Evolutionary conservation across 1,139 yeast genomes (phyloP).

Genomic region (Blastobotrys elegans): DNA sequence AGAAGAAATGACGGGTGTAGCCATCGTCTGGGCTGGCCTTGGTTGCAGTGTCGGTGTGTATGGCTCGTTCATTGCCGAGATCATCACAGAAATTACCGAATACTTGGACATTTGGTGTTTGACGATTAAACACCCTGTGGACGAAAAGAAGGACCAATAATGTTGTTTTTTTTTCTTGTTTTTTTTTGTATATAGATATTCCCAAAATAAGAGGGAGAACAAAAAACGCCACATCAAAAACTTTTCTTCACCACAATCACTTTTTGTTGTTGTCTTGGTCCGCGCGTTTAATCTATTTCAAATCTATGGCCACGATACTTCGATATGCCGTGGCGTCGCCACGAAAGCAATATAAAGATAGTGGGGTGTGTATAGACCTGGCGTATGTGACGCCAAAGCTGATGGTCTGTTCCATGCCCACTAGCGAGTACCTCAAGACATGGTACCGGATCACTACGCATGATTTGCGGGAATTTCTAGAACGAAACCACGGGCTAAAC

Average conservation of each 20-base stretch:
- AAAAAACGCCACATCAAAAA: background rate
- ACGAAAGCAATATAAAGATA: constrained; percentile 24
- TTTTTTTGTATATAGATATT: background rate
- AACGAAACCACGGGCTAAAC: constrained; percentile 42
- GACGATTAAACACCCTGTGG: constrained; percentile 72
- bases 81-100: constrained; percentile 75
- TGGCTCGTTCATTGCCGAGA: constrained; percentile 72
- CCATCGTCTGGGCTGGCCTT: constrained; percentile 59
- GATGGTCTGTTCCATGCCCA: constrained; percentile 74
- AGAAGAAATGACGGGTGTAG: constrained; percentile 22
- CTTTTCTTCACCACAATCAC: background rate
- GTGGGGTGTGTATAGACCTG: constrained; percentile 44
- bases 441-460: constrained; percentile 52
- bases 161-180: background rate
- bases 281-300: no score
- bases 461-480: constrained; percentile 49
- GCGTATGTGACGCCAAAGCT: constrained; percentile 58
- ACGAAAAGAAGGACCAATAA: constrained; percentile 40
- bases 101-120: constrained; percentile 84
- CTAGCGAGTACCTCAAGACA: constrained; percentile 40
- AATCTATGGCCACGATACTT: constrained; percentile 21
- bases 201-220: background rate
- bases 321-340: constrained; percentile 25
- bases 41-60: constrained; percentile 77
- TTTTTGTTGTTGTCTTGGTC: background rate